These are phyloP conservation scores for Phialophora verrucosa DNA, from an alignment of 2,329 filamentous ascomycete genomes.

Conservation along the genomic window DNA sequence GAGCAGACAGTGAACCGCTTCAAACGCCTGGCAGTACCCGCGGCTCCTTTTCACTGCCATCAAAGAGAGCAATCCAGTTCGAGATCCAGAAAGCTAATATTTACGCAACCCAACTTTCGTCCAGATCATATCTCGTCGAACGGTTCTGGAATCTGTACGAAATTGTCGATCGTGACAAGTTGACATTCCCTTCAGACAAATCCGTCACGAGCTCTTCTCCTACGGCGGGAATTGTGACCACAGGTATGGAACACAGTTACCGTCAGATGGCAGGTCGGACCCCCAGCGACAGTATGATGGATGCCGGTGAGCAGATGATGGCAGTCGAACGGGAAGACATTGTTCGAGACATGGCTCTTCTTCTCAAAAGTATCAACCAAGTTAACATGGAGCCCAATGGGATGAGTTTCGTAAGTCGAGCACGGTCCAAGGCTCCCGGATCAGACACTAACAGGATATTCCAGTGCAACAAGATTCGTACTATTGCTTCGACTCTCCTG, in stretches of 20 bases:
- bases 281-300: slow-evolving; percentile 39
- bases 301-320: slow-evolving; percentile 59
- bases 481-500: slow-evolving; percentile 80
- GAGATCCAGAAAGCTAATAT: slow-evolving; percentile 95
- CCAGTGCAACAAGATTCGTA: slow-evolving; percentile 80
- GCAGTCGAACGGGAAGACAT: slow-evolving; percentile 78
- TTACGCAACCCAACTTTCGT: slow-evolving; percentile 79
- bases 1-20: slow-evolving; percentile 22
- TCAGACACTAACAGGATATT: slow-evolving; percentile 27
- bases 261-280: slow-evolving; percentile 31
- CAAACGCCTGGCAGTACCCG: slow-evolving; percentile 25
- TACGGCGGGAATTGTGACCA: slow-evolving; percentile 33
- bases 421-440: not conserved
- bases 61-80: slow-evolving; percentile 63
- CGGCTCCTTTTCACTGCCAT: slow-evolving; percentile 32
- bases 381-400: slow-evolving; percentile 80
- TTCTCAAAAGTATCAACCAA: slow-evolving; percentile 78
- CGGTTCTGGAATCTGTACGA: slow-evolving; percentile 81
- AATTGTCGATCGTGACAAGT: slow-evolving; percentile 57
- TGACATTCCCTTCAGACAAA: slow-evolving; percentile 32
- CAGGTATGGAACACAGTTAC: slow-evolving; percentile 35
- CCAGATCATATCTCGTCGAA: slow-evolving; percentile 83
- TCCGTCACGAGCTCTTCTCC: slow-evolving; percentile 34
- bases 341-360: slow-evolving; percentile 75
- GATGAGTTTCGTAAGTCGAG: slow-evolving; percentile 63